A percentile compares a stretch with the other conserved stretches of the same genome.
These are phyloP conservation scores for Alternaria sp. DNA, from an alignment of 2,329 filamentous ascomycete genomes.

Conservation along the genomic window DNA sequence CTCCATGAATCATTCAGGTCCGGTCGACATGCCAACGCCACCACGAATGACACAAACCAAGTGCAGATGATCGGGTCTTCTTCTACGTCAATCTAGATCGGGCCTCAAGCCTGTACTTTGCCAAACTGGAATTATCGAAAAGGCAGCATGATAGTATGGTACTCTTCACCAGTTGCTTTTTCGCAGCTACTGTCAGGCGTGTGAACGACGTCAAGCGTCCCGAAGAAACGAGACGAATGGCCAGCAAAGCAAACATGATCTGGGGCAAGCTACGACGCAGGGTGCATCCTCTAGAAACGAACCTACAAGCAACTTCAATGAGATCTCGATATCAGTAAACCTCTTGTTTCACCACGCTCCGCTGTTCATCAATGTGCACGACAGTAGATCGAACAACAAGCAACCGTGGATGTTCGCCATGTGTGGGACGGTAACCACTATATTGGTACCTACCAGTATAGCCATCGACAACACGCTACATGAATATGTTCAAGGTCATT, in stretches of 20 bases:
- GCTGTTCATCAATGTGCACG: neutral
- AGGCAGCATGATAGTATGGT: neutral
- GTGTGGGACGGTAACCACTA: neutral
- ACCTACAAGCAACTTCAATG: neutral
- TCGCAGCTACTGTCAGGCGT: neutral
- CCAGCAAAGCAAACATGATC: neutral
- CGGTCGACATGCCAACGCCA: slow-evolving; percentile 23
- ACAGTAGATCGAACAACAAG: neutral
- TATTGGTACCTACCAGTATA: neutral
- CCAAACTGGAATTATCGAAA: slow-evolving; percentile 12
- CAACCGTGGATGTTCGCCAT: neutral
- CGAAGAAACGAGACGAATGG: neutral
- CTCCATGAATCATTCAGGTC: slow-evolving; percentile 19
- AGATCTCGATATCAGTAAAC: neutral
- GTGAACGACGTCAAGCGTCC: slow-evolving; percentile 6
- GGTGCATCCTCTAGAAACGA: neutral
- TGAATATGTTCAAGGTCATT: neutral
- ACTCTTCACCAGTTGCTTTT: neutral
- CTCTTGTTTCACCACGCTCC: neutral
- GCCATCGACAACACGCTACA: neutral
- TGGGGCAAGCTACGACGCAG: neutral
- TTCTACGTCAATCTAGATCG: neutral
- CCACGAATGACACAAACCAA: slow-evolving; percentile 12
- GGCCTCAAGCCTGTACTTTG: slow-evolving; percentile 11
- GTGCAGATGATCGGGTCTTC: neutral